Conservation (phyloP, 129 eudicot species). For the Escallonia rubra region DNA sequence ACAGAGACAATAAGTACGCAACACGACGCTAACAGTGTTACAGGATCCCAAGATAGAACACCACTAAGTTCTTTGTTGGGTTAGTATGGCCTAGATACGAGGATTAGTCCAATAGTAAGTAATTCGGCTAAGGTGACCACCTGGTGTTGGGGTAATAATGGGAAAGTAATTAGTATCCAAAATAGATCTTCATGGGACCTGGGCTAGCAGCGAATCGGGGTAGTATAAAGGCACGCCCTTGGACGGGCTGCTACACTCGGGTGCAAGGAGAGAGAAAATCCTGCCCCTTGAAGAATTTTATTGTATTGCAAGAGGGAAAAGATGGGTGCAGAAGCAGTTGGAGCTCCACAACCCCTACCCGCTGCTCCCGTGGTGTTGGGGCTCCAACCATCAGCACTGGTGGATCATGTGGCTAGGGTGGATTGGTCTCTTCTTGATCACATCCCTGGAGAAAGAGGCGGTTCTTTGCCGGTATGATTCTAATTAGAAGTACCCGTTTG, state of each 20-base stretch:
- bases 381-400: conserved; percentile 85
- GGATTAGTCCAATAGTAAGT: too few species aligned
- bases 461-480: conserved; percentile 77
- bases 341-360: neutral
- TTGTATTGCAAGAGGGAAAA: neutral
- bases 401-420: conserved; percentile 85
- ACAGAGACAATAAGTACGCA: too few species aligned
- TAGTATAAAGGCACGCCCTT: too few species aligned
- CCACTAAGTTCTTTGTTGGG: too few species aligned
- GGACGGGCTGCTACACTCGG: neutral
- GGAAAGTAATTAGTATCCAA: neutral
- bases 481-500: neutral
- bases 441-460: conserved; percentile 90
- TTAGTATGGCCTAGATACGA: too few species aligned
- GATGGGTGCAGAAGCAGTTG: conserved; percentile 12
- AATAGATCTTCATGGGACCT: too few species aligned
- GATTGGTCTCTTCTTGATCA: conserved; percentile 71
- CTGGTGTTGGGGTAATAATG: neutral
- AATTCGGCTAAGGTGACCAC: neutral
- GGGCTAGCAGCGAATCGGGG: too few species aligned
- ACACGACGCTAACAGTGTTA: too few species aligned
- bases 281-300: neutral
- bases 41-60: too few species aligned
- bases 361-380: conserved; percentile 53
- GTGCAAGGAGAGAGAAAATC: neutral